Base-by-base conservation (phyloP, 768 basidiomycete species). In the Goffeauzyma gilvescens region DNA sequence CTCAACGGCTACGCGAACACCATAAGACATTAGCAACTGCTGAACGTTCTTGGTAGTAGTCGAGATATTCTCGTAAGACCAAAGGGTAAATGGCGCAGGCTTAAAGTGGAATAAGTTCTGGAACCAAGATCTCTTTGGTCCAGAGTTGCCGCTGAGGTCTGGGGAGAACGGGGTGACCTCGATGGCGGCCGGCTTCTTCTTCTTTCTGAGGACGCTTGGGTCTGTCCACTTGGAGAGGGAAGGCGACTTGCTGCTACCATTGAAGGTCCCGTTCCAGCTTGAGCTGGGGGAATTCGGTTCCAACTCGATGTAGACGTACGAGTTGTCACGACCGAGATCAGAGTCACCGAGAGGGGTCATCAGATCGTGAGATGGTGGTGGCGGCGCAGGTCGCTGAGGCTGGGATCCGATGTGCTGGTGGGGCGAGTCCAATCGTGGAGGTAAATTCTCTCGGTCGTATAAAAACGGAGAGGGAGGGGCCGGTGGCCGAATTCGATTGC, bases 31-130 rank as follows among this genome's bases (percentile, higher is more conserved):
- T 48, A 98, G 68, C 32, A 87, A 61, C 36, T 74, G 70, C 45
- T 75, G 71, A 61, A 82, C 81, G 55, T 81, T 76, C 51, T 75
- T 74, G 37, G 79, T 69, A 5, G 85, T 81, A 30, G 71, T 75
- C 48, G 74, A 69, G 9, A 63, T 60, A 27, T 57, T 60, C 44
- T 67, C 65, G 39, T 54, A 58, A 10, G 67, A 67, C 45, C 62
- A 53, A 34, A 69, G 52, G 0, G 62, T 65, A 48, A 62, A 66
- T 18, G 66, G 50, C 6, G 55, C 40, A 9, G 81, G 75, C 55
- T 79, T 83, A 67, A 84, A 78, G 58, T 75, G 80, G 72, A 95
- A 89, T 31, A 93, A 72, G 54, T 77, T 81, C 32, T 76, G 75
- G 48, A 98, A 74, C 90, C 89, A 96, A 38, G 71, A 73, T 48